Base-by-base conservation (phyloP, 768 basidiomycete genomes). In the Holtermanniella nyarrowii region DNA sequence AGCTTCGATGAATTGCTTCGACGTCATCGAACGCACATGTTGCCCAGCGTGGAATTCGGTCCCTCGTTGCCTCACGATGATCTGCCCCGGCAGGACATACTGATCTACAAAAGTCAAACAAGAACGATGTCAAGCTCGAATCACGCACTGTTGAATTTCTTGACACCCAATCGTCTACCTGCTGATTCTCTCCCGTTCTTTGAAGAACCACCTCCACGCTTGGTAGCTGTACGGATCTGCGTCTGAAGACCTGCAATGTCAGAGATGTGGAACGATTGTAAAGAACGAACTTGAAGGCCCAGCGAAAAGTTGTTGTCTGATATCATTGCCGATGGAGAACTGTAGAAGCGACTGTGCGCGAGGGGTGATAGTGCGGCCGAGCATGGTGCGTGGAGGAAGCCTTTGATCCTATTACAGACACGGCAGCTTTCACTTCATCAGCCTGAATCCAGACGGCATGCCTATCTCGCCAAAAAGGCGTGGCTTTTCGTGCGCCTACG, bases 11-110 rank as follows among this genome's bases (percentile, higher is more conserved):
- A 43, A 31, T 37, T 26, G 25, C n/a, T n/a, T n/a, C n/a, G n/a
- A n/a, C n/a, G n/a, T n/a, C n/a, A n/a, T n/a, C n/a, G n/a, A n/a
- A 74, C 83, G 50, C 72, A 90, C 91, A 72, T 96, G 83, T 70
- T 89, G 90, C 0, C 91, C 93, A 3, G 93, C 82, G 67, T 93
- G 89, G 74, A 95, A 93, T 46, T 84, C 76, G 0, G 85, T 85
- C 7, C 95, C 95, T 57, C 95, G 79, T 72, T 99, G 95, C 42
- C 95, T 80, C 26, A 97, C 82, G 66, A 99, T 86, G 61, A 99
- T 96, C 75, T 93, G 88, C 41, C 95, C 95, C 7, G 95, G 88
- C 22, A 86, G 79, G 22, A 96, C 90, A 72, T 78, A 80, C 72
- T 96, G 84, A 67, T 95, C 93, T 96, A 55, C 46, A 24, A n/a